These are phyloP conservation scores for Candida berthetii DNA, from an alignment of 805 yeast species.

Conservation along the genomic window DNA sequence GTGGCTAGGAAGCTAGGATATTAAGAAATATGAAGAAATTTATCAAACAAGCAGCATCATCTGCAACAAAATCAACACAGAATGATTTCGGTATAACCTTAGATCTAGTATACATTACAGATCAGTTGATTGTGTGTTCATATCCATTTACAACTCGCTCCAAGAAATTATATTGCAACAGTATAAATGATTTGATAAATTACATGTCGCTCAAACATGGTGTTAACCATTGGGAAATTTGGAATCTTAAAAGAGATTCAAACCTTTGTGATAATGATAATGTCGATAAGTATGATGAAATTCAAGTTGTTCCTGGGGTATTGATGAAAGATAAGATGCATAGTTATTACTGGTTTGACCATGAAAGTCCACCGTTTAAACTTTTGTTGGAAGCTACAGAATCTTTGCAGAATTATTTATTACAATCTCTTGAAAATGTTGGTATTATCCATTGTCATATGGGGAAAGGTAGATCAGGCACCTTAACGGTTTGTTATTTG, in stretches of 20 bases:
- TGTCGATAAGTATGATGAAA: constrained; percentile 30
- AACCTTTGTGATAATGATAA: constrained; percentile 7
- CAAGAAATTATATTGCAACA: constrained; percentile 43
- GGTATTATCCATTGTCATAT: constrained; percentile 82
- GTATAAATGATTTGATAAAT: constrained; percentile 41
- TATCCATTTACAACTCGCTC: constrained; percentile 53
- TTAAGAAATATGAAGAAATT: no score
- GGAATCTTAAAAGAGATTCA: constrained; percentile 65
- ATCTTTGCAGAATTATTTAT: constrained; percentile 39
- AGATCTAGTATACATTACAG: constrained; percentile 65
- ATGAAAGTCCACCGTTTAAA: constrained; percentile 62
- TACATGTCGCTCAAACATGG: constrained; percentile 43
- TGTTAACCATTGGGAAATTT: constrained; percentile 55
- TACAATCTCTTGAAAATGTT: constrained; percentile 30
- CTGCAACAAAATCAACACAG: constrained; percentile 11
- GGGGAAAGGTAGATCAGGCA: constrained; percentile 91
- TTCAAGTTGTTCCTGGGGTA: constrained; percentile 8
- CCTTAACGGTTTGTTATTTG: constrained; percentile 63
- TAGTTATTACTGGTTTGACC: constrained; percentile 63
- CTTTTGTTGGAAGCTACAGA: constrained; percentile 37
- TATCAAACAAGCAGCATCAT: background rate
- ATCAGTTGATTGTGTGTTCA: constrained; percentile 65
- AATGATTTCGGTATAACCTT: constrained; percentile 28
- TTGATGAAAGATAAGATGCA: constrained; percentile 4
- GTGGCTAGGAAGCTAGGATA: no score